Evolutionary conservation across 2,329 filamentous ascomycete species (phyloP).

Genomic region (Botrytis hyacinthi): DNA sequence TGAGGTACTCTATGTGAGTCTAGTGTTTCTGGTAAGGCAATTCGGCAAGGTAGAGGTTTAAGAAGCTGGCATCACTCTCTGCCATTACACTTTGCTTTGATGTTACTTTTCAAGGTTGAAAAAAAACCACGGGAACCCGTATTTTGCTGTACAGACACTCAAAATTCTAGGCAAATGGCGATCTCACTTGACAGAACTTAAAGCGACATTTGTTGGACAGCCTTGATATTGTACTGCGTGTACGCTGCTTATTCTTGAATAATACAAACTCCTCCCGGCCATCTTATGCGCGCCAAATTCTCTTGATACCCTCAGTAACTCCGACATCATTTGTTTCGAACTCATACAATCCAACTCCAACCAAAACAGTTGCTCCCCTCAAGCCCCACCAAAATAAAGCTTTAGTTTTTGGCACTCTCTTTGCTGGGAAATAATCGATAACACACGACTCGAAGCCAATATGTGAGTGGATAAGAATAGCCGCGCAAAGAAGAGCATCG

Average conservation of each 20-base stretch:
- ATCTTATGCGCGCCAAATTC: constrained; percentile 79
- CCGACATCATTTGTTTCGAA: constrained; percentile 99
- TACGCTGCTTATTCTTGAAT: constrained; percentile 4
- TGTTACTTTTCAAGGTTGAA: background rate
- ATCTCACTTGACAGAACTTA: constrained; percentile 11
- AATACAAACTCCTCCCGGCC: constrained; percentile 16
- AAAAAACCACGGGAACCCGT: background rate
- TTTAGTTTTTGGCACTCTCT: constrained; percentile 65
- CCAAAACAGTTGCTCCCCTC: constrained; percentile 73
- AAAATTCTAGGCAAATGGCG: background rate
- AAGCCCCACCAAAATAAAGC: constrained; percentile 74
- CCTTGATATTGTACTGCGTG: constrained; percentile 16
- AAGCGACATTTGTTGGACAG: background rate
- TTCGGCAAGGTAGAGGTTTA: background rate
- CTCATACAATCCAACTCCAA: constrained; percentile 89
- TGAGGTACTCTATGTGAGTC: background rate
- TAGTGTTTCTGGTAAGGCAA: background rate
- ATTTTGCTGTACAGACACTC: background rate
- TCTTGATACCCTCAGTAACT: constrained; percentile 82
- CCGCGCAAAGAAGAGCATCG: constrained; percentile 80
- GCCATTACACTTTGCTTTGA: background rate
- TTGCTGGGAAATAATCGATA: constrained; percentile 83
- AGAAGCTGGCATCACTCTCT: background rate
- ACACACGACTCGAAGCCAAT: constrained; percentile 90
- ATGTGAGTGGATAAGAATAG: constrained; percentile 88